These are phyloP conservation scores for Auriculariales sp. DNA, from an alignment of 768 basidiomycete genomes.

Conservation along the genomic window DNA sequence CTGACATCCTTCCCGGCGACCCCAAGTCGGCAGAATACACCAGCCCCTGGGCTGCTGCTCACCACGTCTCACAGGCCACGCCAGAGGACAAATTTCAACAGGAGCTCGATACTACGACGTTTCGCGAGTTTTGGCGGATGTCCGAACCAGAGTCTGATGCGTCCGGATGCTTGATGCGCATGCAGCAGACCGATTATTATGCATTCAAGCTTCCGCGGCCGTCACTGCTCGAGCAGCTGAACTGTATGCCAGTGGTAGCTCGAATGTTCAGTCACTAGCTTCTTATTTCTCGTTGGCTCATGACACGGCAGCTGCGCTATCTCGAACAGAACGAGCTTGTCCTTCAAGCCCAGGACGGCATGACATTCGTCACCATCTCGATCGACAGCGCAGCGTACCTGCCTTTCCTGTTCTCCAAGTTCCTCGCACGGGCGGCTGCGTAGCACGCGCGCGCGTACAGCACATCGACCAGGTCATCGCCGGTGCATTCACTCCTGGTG, in stretches of 20 bases:
- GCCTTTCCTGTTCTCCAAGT: slow-evolving; percentile 44
- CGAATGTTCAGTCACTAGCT: neutral
- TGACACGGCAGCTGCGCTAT: slow-evolving; percentile 19
- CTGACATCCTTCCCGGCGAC: slow-evolving; percentile 61
- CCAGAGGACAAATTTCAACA: slow-evolving; percentile 36
- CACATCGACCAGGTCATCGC: slow-evolving; percentile 60
- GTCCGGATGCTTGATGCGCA: slow-evolving; percentile 49
- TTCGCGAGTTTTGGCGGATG: slow-evolving; percentile 59
- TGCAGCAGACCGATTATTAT: slow-evolving; percentile 49
- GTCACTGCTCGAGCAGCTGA: slow-evolving; percentile 13
- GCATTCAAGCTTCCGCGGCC: slow-evolving; percentile 24
- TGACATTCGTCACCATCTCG: slow-evolving; percentile 49
- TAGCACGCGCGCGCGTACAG: slow-evolving; percentile 44
- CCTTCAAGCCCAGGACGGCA: slow-evolving; percentile 30
- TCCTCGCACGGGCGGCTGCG: slow-evolving; percentile 45
- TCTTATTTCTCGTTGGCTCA: too few relatives aligned
- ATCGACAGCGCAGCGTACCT: slow-evolving; percentile 54
- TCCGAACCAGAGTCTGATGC: slow-evolving; percentile 36
- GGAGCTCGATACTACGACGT: slow-evolving; percentile 58
- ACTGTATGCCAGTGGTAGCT: slow-evolving; percentile 20
- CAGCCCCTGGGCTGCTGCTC: slow-evolving; percentile 75
- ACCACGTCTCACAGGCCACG: slow-evolving; percentile 49
- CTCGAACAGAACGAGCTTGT: slow-evolving; percentile 28
- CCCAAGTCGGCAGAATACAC: slow-evolving; percentile 59
- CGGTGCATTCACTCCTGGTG: slow-evolving; percentile 17